Evolutionary conservation across 148 eudicot genomes (phyloP), one percentile per base, ranked within the genome.

Genomic region (Spergularia marina): DNA sequence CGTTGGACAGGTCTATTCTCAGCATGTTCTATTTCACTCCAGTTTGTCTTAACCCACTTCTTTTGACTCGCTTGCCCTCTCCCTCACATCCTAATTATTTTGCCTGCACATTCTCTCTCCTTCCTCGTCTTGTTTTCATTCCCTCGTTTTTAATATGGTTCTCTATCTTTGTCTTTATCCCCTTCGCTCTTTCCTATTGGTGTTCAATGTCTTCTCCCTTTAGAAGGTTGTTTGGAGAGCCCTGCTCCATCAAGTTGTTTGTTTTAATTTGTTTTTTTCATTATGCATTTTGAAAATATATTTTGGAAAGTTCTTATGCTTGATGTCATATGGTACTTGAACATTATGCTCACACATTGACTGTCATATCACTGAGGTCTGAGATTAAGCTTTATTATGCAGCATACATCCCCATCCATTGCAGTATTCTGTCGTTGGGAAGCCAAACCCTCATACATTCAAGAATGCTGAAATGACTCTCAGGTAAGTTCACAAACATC

Each of bases 381-480:
- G 23, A 55, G 51, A 44, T 52, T 52, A 21, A 74, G 62, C 14
- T 77, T 75, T n/a, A 57, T 75, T 60, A 53, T 83, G 86, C 89
- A 94, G 98, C 83, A 88, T 94, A 77, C 90, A 94, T 75, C 90
- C 91, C 20, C 86, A 85, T 64, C 84, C 88, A 59, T 77, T 94
- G 73, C 87, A 91, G 70, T 94, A 94, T 82, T 85, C 93, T 36
- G 85, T 89, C 47, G 90, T 86, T 62, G 98, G 98, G 75, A 94
- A 94, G 83, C 98, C 98, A 15, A 88, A 87, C 73, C 91, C 89
- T 41, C 79, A 69, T 56, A 97, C 89, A 69, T 94, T 91, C 85
- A 86, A 76, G 81, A 90, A 87, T 77, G 98, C 98, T 58, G 97
- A 91, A 81, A 77, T 71, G 65, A 85, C 80, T 53, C 85, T 91